Evolutionary conservation across 1,139 yeast genomes (phyloP).

Genomic region (Casaregolazyma suthepensis): DNA sequence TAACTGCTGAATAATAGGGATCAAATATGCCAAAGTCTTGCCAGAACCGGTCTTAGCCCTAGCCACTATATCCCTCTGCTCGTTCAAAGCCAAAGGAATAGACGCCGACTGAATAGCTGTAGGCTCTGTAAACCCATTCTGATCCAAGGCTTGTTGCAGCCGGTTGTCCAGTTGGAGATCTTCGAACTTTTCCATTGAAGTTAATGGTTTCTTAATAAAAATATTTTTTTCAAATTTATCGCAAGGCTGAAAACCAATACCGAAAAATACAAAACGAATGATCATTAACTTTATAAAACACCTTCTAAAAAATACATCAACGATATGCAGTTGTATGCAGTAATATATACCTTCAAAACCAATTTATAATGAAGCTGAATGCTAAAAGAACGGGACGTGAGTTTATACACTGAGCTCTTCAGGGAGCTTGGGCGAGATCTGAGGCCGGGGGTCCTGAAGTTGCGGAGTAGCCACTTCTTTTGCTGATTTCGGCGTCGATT

Average conservation of each 20-base stretch:
- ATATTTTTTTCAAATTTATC: background rate
- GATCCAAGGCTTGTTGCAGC: constrained; percentile 67
- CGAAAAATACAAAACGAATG: background rate
- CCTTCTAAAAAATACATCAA: background rate
- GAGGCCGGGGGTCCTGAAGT: background rate
- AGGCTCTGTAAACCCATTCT: constrained; percentile 75
- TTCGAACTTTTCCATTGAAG: constrained; percentile 19
- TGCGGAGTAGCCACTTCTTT: background rate
- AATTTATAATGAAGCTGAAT: background rate
- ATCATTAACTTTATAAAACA: background rate
- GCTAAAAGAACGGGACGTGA: background rate
- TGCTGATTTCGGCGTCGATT: background rate
- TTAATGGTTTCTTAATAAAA: background rate
- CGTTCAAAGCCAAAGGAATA: constrained; percentile 86
- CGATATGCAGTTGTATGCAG: background rate
- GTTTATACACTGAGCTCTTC: background rate
- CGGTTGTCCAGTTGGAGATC: constrained; percentile 60
- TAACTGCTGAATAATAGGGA: constrained; percentile 70
- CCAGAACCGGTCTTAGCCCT: constrained; percentile 90
- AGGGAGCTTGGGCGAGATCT: background rate
- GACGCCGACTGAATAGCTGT: constrained; percentile 87
- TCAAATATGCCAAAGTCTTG: constrained; percentile 76
- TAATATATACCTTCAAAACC: background rate
- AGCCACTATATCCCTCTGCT: constrained; percentile 79
- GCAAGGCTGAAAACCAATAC: background rate